These are phyloP conservation scores for Fusarium newnesense DNA, from an alignment of 2,329 filamentous ascomycete genomes.

Conservation along the genomic window DNA sequence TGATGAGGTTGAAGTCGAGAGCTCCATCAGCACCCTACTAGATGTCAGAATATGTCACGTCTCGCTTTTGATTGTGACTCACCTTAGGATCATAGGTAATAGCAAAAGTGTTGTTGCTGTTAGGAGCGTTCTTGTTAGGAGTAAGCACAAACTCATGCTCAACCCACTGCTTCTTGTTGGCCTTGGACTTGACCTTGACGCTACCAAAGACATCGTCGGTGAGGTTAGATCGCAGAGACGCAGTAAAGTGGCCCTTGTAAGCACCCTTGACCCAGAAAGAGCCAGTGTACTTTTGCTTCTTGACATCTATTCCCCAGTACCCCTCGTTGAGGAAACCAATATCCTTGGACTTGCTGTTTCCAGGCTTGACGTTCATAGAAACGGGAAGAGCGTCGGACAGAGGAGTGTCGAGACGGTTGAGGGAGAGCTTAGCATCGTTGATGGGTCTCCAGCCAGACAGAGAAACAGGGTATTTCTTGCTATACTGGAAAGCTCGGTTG, in stretches of 20 bases:
- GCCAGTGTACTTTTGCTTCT: slow-evolving; percentile 58
- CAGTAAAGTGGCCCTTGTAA: slow-evolving; percentile 59
- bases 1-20: slow-evolving; percentile 68
- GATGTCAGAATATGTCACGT: background rate
- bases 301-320: slow-evolving; percentile 67
- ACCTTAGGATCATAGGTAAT: slow-evolving; percentile 60
- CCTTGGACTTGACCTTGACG: slow-evolving; percentile 57
- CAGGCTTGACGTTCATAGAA: slow-evolving; percentile 59
- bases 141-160: slow-evolving; percentile 61
- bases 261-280: slow-evolving; percentile 65
- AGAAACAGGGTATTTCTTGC: slow-evolving; percentile 53
- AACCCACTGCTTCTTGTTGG: slow-evolving; percentile 57
- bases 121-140: slow-evolving; percentile 59
- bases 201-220: slow-evolving; percentile 58
- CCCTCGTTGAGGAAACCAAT: slow-evolving; percentile 64
- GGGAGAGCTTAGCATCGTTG: slow-evolving; percentile 55
- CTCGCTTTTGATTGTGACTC: fast-evolving
- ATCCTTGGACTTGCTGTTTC: slow-evolving; percentile 40
- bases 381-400: slow-evolving; percentile 63
- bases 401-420: slow-evolving; percentile 58
- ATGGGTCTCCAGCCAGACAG: slow-evolving; percentile 59
- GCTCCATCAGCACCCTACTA: slow-evolving; percentile 52
- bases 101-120: slow-evolving; percentile 65
- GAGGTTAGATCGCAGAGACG: slow-evolving; percentile 57
- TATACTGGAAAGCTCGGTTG: slow-evolving; percentile 76